Percentiles rank a stretch among this genome's conserved stretches.
phyloP scores from a whole-genome alignment of 1,139 yeast genomes.

The Saccharomyces uvarum region DNA sequence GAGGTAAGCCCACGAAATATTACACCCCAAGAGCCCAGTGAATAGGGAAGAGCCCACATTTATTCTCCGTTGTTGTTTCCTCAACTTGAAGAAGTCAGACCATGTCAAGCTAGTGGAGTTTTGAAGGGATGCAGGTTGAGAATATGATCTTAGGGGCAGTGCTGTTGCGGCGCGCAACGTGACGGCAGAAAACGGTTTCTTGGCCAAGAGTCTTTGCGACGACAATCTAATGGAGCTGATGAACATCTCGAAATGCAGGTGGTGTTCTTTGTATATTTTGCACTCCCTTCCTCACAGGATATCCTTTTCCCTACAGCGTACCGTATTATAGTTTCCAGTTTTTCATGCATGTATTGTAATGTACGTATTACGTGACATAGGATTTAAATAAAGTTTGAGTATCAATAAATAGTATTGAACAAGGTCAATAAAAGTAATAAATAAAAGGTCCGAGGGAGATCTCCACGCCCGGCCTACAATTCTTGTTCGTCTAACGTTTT shows the following conservation, averaged over 20 bases:
- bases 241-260: neutral
- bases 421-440: neutral
- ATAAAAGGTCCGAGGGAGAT: neutral
- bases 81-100: conserved; percentile 69
- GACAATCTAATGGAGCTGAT: neutral
- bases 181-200: neutral
- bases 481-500: conserved; percentile 66
- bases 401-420: neutral
- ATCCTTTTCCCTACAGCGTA: neutral
- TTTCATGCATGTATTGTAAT: neutral
- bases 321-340: neutral
- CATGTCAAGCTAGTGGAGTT: conserved; percentile 36
- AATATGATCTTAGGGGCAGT: neutral
- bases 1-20: conserved; percentile 66
- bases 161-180: neutral
- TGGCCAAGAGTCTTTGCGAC: neutral
- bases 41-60: conserved; percentile 60
- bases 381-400: conserved; percentile 2
- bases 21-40: conserved; percentile 62
- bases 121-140: neutral
- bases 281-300: neutral
- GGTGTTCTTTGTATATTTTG: neutral
- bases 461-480: conserved; percentile 4
- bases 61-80: conserved; percentile 66
- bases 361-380: neutral